These are phyloP conservation scores for Boletus tomentosulus DNA, from an alignment of 768 basidiomycete genomes.

Conservation along the genomic window DNA sequence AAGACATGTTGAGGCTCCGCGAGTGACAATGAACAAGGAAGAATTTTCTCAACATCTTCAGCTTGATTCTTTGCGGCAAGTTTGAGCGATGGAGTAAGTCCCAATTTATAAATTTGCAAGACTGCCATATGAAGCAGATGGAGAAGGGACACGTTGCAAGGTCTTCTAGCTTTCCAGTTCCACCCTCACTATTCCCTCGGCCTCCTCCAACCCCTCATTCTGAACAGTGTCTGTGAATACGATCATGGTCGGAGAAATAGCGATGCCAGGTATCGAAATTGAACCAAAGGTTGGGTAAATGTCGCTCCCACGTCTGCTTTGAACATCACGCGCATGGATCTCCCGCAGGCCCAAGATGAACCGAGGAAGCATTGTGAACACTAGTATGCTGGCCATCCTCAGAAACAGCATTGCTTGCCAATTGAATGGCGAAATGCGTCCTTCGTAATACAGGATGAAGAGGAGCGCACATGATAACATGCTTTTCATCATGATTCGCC, in stretches of 20 bases:
- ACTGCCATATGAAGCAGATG: no score
- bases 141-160: no score
- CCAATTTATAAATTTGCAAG: no score
- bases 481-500: not conserved
- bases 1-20: no score
- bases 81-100: no score
- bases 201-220: not conserved
- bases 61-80: no score
- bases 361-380: not conserved
- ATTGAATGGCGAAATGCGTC: not conserved
- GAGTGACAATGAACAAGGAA: no score
- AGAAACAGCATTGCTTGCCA: no score
- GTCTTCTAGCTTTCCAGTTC: not conserved
- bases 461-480: not conserved
- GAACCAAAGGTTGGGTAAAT: not conserved
- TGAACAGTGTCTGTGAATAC: not conserved
- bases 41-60: no score
- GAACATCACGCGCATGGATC: not conserved
- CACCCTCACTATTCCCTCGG: not conserved
- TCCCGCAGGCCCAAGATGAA: not conserved
- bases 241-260: not conserved
- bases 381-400: no score
- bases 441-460: not conserved
- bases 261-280: not conserved
- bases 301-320: not conserved